A percentile compares a stretch with the other conserved stretches of the same genome.
Evolutionary conservation across 805 yeast genomes (phyloP).

Genomic region (Ogataea methylovora): DNA sequence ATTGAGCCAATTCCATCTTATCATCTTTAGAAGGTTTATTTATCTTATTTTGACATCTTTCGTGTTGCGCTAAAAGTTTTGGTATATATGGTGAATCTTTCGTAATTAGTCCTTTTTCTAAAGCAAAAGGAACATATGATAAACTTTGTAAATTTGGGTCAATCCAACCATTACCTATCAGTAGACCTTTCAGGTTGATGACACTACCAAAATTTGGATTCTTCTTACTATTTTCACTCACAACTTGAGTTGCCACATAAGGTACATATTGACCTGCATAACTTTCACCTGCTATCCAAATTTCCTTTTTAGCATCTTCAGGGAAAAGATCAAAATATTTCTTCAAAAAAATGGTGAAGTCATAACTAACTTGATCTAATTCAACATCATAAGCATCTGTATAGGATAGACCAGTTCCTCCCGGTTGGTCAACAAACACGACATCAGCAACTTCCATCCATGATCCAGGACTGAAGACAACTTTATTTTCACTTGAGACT

Average conservation of each 20-base stretch:
- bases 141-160: constrained; percentile 82
- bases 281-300: constrained; percentile 88
- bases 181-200: constrained; percentile 50
- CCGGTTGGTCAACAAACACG: constrained; percentile 89
- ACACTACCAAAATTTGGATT: constrained; percentile 9
- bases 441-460: constrained; percentile 81
- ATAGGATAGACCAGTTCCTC: constrained; percentile 85
- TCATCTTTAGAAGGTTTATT: constrained; percentile 13
- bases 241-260: constrained; percentile 62
- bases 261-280: constrained; percentile 98
- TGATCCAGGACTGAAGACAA: constrained; percentile 58
- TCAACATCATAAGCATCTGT: constrained; percentile 49
- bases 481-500: constrained; percentile 31
- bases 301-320: constrained; percentile 51
- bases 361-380: constrained; percentile 47
- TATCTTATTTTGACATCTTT: constrained; percentile 51
- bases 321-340: constrained; percentile 69
- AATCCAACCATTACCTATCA: constrained; percentile 93
- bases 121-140: constrained; percentile 66
- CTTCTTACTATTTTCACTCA: constrained; percentile 33
- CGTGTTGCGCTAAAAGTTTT: constrained; percentile 40
- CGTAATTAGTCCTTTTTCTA: constrained; percentile 49
- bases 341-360: constrained; percentile 58
- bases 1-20: constrained; percentile 22
- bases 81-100: constrained; percentile 31